phyloP scores from a whole-genome alignment of 2,329 filamentous ascomycete genomes.

The Pseudogymnoascus verrucosus region DNA sequence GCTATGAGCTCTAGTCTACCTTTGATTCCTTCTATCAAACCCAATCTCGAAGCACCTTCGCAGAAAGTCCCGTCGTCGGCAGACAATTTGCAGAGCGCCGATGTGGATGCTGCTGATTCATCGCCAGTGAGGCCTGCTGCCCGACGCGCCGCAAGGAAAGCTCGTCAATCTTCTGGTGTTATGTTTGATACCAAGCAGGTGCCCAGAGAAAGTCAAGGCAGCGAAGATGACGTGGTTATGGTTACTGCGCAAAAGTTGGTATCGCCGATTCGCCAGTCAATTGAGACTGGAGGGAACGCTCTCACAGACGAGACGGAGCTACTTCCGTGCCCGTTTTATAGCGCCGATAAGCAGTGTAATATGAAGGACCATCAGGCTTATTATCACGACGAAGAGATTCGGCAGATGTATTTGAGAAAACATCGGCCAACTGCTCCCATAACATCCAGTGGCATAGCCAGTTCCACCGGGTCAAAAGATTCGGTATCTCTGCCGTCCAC shows the following conservation, averaged over 20 bases:
- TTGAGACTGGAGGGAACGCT: background rate
- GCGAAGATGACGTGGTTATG: background rate
- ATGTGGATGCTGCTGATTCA: background rate
- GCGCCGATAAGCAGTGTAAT: slow-evolving; percentile 2
- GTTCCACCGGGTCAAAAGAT: background rate
- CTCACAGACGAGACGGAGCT: background rate
- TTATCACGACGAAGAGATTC: slow-evolving; percentile 7
- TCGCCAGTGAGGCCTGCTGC: background rate
- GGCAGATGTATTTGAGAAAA: background rate
- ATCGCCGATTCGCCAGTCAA: background rate
- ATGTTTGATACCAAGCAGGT: background rate
- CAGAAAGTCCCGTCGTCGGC: background rate
- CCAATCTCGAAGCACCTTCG: background rate
- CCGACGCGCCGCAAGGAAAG: background rate
- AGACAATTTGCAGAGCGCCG: background rate
- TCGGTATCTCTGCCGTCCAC: background rate
- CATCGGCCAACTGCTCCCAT: background rate
- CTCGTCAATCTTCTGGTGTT: background rate
- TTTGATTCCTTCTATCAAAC: background rate
- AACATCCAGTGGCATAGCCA: background rate
- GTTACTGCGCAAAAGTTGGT: background rate
- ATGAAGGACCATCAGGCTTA: slow-evolving; percentile 1
- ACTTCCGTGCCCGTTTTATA: slow-evolving; percentile 5
- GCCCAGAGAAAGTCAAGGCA: background rate
- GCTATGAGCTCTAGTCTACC: background rate